These are phyloP conservation scores for Starmerella ratchasimensis DNA, from an alignment of 805 yeast genomes.

Conservation along the genomic window DNA sequence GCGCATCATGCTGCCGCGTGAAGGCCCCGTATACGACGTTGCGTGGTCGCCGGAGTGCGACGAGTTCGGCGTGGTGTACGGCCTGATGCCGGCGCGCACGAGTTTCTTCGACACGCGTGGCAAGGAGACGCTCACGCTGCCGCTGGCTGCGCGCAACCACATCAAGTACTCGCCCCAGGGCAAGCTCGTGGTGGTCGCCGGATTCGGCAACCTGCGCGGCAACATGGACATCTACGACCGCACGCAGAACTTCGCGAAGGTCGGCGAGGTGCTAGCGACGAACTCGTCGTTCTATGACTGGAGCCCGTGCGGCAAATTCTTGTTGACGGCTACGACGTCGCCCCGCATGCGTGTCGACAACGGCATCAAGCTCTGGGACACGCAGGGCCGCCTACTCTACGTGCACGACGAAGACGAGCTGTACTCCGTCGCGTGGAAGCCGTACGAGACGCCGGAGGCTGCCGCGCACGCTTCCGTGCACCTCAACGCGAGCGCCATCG, in stretches of 20 bases:
- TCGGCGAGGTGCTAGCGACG: conserved; percentile 74
- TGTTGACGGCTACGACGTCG: conserved; percentile 90
- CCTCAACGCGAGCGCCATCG: conserved; percentile 36
- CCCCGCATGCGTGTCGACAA: conserved; percentile 96
- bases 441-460: conserved; percentile 36
- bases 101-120: conserved; percentile 92
- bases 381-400: conserved; percentile 66
- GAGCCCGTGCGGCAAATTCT: conserved; percentile 92
- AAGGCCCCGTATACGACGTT: conserved; percentile 95
- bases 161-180: conserved; percentile 90
- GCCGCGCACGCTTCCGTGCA: conserved; percentile 21
- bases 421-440: conserved; percentile 73
- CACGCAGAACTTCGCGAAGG: conserved; percentile 64
- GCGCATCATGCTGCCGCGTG: conserved; percentile 72
- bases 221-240: conserved; percentile 90
- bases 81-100: conserved; percentile 94
- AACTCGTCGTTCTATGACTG: conserved; percentile 95
- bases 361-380: conserved; percentile 89
- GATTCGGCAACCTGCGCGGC: conserved; percentile 96
- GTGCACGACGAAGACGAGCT: conserved; percentile 72
- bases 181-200: conserved; percentile 79
- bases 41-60: conserved; percentile 94
- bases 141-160: conserved; percentile 80
- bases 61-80: conserved; percentile 94
- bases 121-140: conserved; percentile 65